Evolutionary conservation across 352 stramenopile species (phyloP), one percentile per base, ranked within the genome.

Genomic region (Phytopythium boreale): DNA sequence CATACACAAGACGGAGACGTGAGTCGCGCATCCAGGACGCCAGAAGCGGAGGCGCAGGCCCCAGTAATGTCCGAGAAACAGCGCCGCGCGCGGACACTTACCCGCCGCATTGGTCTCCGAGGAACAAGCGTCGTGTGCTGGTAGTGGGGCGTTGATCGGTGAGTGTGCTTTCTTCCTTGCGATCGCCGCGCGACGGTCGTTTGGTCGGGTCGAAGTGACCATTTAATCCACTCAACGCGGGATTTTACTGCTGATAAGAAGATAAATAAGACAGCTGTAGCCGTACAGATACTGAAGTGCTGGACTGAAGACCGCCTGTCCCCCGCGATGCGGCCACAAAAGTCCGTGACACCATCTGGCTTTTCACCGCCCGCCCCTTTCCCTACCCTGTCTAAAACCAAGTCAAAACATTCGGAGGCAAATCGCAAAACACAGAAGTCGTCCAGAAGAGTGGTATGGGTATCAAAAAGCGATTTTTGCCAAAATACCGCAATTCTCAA

Each of bases 351-450:
- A 31, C 36, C 22, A 22, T 44, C 55, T 60, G 55, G 55, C 55
- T 60, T 50, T 49, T 26, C 17, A 17, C 19, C n/a, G 26, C 26
- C 17, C 24, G 9, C 26, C 49, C 49, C 49, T 59, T 50, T 43
- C 39, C 55, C 39, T 44, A 50, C 4, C 20, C 22, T 36, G 49
- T 37, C 31, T 22, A 59, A 34, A 17, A 0, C 36, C 55, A 50
- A 60, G 55, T 60, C 55, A 60, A 43, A 50, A 36, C 15, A 11
- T 50, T 44, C 39, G 34, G 55, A 26, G 26, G 19, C 51, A 57
- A 58, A 57, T 52, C n/a, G 27, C 44, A 26, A 51, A 46, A 17
- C 4, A 5, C 22, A 50, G n/a, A 22, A 46, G 41, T 46, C 41
- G 19, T 50, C 0, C 19, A 26, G n/a, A 26, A 26, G n/a, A 50